phyloP scores from a whole-genome alignment of 2,329 filamentous ascomycete species.

The Pezicula carpinea region DNA sequence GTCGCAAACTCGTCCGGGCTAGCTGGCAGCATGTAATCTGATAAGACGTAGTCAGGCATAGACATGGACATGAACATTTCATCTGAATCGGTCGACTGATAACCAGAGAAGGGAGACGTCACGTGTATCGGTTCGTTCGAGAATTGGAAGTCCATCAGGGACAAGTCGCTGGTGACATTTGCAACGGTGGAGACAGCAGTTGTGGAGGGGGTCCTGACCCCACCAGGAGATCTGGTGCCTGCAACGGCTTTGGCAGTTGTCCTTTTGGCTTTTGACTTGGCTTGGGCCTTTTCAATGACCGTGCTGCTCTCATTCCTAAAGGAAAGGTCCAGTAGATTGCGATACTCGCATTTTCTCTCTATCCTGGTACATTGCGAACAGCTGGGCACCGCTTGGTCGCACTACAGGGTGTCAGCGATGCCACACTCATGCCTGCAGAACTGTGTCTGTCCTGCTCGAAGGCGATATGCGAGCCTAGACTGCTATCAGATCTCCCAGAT shows the following conservation, averaged over 20 bases:
- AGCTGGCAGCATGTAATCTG: too few relatives aligned
- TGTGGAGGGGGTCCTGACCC: not conserved
- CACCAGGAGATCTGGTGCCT: conserved; percentile 33
- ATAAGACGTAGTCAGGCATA: too few relatives aligned
- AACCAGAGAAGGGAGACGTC: too few relatives aligned
- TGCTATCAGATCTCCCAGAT: not conserved
- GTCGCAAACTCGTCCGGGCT: too few relatives aligned
- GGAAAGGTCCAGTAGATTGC: conserved; percentile 52
- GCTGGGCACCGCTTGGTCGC: conserved; percentile 44
- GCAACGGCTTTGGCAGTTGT: conserved; percentile 33
- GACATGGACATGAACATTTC: too few relatives aligned
- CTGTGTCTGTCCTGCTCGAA: not conserved
- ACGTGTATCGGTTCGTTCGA: too few relatives aligned
- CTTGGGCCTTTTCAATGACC: conserved; percentile 47
- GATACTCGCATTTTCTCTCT: conserved; percentile 46
- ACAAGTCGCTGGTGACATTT: too few relatives aligned
- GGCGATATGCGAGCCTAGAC: not conserved
- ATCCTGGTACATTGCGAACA: conserved; percentile 51
- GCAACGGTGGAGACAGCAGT: too few relatives aligned
- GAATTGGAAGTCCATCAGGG: too few relatives aligned
- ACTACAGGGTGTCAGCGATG: conserved; percentile 31
- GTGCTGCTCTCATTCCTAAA: conserved; percentile 51
- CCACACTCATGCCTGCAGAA: not conserved
- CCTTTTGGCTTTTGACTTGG: conserved; percentile 25
- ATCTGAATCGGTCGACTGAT: too few relatives aligned